These are phyloP conservation scores for Aureobasidium pullulans DNA, from an alignment of 2,329 filamentous ascomycete species.

Conservation along the genomic window DNA sequence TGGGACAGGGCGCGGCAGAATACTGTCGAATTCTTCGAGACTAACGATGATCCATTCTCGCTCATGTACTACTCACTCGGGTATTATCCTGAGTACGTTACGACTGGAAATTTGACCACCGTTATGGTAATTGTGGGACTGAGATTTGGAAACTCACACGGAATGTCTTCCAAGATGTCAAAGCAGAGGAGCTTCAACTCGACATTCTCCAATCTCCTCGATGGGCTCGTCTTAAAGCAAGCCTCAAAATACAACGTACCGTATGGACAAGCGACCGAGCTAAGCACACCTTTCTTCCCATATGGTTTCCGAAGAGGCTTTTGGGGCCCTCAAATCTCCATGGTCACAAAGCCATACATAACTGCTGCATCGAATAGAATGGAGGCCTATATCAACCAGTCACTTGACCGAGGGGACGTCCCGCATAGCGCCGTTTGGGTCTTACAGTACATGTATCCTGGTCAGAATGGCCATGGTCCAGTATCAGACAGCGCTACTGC, in stretches of 20 bases:
- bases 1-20: constrained; percentile 11
- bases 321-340: constrained; percentile 13
- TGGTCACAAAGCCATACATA: constrained; percentile 8
- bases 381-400: constrained; percentile 9
- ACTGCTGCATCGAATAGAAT: constrained; percentile 1
- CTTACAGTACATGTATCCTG: constrained; percentile 16
- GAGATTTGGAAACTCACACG: constrained; percentile 5
- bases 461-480: constrained; percentile 12
- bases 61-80: constrained; percentile 16
- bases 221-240: constrained; percentile 6
- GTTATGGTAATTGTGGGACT: constrained; percentile 13
- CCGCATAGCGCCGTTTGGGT: constrained; percentile 14
- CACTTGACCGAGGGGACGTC: constrained; percentile 1
- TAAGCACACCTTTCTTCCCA: constrained; percentile 13
- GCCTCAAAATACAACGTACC: not conserved
- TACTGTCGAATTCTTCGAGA: constrained; percentile 13
- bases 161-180: not conserved
- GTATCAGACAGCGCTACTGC: constrained; percentile 10
- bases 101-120: not conserved
- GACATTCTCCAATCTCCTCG: constrained; percentile 9
- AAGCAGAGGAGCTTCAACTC: constrained; percentile 9
- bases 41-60: constrained; percentile 14
- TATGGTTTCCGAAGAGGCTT: constrained; percentile 14
- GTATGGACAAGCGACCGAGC: constrained; percentile 1
- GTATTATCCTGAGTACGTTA: constrained; percentile 11